Base-by-base conservation (phyloP, 2,329 filamentous ascomycete species). In the Hypoxylon sp. region DNA sequence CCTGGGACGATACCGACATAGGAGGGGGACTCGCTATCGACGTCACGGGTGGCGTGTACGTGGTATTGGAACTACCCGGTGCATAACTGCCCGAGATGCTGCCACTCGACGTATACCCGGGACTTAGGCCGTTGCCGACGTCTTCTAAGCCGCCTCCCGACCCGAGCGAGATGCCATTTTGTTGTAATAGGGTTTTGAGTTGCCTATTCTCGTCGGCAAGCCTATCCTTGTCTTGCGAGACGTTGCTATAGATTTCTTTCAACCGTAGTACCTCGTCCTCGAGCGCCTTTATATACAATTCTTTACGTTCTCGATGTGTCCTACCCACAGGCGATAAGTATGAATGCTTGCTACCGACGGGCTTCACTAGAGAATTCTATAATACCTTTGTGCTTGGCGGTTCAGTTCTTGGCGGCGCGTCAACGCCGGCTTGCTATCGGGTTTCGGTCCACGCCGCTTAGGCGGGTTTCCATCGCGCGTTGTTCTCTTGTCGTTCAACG, bases 261-360 rank as follows among this genome's bases (percentile, higher is more conserved):
- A 98, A 84, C 52, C 93, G 90, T 19, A 97, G 85, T 4, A 98
- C 92, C 80, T 98, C 94, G 76, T 95, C 91, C 80, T 99, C 96
- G 14, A 98, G 87, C 10, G 92, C 90, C 79, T 97, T 97, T 83
- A 98, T 97, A 79, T 98, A 98, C 74, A 94, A 87, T 81, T 98
- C 96, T 79, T 98, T 98, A 72, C 96, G 90, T 82, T 98, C 96
- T 61, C 96, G 93, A 80, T 99, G 96, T 17, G 96, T 98, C 77
- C 96, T 97, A 77, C 60, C 14, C 6, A 55, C 63, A 23, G 51
- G 53, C 28, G 45, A 53, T 72, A 61, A 71, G 66, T 52, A 70
- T 30, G 48, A 57, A 25, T n/a, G 48, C 34, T 51, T 32, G 3
- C 50, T 38, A 19, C 30, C 49, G 49, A 17, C 21, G 45, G 14